These are phyloP conservation scores for Rhodocollybia butyracea DNA, from an alignment of 768 basidiomycete species.

Conservation along the genomic window DNA sequence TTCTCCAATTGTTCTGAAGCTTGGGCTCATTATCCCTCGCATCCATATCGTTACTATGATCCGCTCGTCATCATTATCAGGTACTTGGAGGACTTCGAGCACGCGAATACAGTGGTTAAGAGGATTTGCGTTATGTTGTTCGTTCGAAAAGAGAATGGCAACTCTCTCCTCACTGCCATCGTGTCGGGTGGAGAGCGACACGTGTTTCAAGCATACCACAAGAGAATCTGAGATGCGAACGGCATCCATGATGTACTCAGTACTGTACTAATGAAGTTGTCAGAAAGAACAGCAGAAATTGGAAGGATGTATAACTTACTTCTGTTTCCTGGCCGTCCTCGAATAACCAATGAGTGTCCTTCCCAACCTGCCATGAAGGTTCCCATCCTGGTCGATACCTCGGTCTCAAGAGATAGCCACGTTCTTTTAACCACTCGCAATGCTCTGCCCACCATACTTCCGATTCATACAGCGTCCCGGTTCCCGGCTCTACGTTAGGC, in stretches of 20 bases:
- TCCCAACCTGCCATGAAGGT: no score
- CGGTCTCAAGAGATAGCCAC: no score
- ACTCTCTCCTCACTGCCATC: slow-evolving; percentile 15
- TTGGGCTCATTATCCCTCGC: slow-evolving; percentile 11
- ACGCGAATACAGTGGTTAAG: slow-evolving; percentile 29
- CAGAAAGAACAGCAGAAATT: no score
- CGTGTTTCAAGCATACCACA: slow-evolving; percentile 17
- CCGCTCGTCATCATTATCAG: slow-evolving; percentile 10
- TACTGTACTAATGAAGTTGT: no score
- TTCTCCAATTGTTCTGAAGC: slow-evolving; percentile 27
- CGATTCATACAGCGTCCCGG: no score
- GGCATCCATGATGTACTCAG: slow-evolving; percentile 16
- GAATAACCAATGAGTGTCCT: no score
- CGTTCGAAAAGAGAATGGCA: slow-evolving; percentile 14
- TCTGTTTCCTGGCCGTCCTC: no score
- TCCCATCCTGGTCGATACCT: no score
- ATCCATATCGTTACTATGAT: slow-evolving; percentile 29
- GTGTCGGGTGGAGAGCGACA: neutral
- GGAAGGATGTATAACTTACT: no score
- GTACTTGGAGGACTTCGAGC: slow-evolving; percentile 17
- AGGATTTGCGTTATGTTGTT: slow-evolving; percentile 14
- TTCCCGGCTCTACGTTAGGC: no score
- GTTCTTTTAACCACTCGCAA: no score
- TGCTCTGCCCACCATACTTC: no score
- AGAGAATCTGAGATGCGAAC: slow-evolving; percentile 16